These are phyloP conservation scores for Aspergillus egyptiacus DNA, from an alignment of 495 filamentous ascomycete species.

Conservation along the genomic window DNA sequence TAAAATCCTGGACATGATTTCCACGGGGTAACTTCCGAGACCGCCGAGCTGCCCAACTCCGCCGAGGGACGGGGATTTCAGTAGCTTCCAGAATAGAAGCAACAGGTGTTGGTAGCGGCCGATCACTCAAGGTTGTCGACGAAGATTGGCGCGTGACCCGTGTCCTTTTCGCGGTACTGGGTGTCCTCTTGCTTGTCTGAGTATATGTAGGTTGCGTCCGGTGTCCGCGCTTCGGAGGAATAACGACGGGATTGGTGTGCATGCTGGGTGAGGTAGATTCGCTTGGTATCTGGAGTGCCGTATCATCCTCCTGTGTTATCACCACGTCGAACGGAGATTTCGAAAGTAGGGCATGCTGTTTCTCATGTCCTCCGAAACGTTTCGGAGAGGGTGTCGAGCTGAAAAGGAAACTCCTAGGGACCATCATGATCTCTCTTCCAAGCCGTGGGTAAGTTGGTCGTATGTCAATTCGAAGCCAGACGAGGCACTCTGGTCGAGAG, in stretches of 20 bases:
- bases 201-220: constrained; percentile 21
- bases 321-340: constrained; percentile 3
- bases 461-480: constrained; percentile 29
- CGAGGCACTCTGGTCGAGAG: constrained; percentile 45
- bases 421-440: constrained; percentile 35
- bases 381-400: constrained; percentile 27
- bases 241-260: constrained; percentile 37
- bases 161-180: constrained; percentile 19
- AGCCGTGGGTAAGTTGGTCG: constrained; percentile 7
- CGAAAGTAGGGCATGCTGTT: constrained; percentile 10
- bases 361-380: constrained; percentile 17
- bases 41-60: constrained; percentile 27
- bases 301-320: constrained; percentile 4
- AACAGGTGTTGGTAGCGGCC: constrained; percentile 30
- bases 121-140: constrained; percentile 29
- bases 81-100: constrained; percentile 43
- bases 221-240: constrained; percentile 36
- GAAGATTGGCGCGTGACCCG: constrained; percentile 28
- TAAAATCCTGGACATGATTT: constrained; percentile 43
- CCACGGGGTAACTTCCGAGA: constrained; percentile 35
- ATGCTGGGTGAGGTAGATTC: constrained; percentile 9
- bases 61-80: constrained; percentile 38
- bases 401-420: constrained; percentile 41
- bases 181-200: constrained; percentile 8
- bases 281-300: constrained; percentile 15